phyloP scores from a whole-genome alignment of 371 early-diverging fungal genomes.

The Saksenaea oblongispora region DNA sequence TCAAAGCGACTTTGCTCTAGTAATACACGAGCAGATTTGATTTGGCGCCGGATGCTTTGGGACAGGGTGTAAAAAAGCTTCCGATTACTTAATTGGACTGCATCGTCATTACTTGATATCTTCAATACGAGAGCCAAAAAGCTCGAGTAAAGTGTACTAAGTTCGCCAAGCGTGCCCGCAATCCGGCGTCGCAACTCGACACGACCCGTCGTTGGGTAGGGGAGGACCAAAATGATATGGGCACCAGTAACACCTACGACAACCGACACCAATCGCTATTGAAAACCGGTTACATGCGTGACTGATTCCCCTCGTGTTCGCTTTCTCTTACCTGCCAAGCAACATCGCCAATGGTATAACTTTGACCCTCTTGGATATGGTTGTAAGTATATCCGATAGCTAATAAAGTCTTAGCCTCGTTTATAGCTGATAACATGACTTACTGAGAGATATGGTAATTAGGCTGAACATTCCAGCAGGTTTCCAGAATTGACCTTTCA shows the following conservation, averaged over 20 bases:
- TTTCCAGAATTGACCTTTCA: conserved; percentile 47
- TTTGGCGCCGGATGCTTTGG: conserved; percentile 34
- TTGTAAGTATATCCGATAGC: conserved; percentile 45
- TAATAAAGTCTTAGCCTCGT: conserved; percentile 5
- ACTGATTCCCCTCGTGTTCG: too few species aligned
- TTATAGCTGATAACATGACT: conserved; percentile 14
- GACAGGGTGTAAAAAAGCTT: conserved; percentile 42
- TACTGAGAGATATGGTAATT: conserved; percentile 49
- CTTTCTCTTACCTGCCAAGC: conserved; percentile 1
- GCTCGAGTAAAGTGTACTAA: conserved; percentile 40
- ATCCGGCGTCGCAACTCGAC: conserved; percentile 48
- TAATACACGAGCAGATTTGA: conserved; percentile 38
- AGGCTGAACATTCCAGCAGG: conserved; percentile 44
- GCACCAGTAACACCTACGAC: conserved; percentile 43
- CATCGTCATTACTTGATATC: conserved; percentile 16
- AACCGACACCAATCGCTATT: conserved; percentile 32
- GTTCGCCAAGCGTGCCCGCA: conserved; percentile 33
- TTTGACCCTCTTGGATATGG: conserved; percentile 9
- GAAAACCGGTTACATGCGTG: neutral
- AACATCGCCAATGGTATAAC: neutral
- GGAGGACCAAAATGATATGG: conserved; percentile 37
- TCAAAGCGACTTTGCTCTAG: conserved; percentile 52
- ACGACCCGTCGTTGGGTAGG: conserved; percentile 41
- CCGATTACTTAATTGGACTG: conserved; percentile 15
- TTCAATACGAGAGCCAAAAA: conserved; percentile 41